These are phyloP conservation scores for Ceratocystiopsis sp. DNA, from an alignment of 2,329 filamentous ascomycete species.

Conservation along the genomic window DNA sequence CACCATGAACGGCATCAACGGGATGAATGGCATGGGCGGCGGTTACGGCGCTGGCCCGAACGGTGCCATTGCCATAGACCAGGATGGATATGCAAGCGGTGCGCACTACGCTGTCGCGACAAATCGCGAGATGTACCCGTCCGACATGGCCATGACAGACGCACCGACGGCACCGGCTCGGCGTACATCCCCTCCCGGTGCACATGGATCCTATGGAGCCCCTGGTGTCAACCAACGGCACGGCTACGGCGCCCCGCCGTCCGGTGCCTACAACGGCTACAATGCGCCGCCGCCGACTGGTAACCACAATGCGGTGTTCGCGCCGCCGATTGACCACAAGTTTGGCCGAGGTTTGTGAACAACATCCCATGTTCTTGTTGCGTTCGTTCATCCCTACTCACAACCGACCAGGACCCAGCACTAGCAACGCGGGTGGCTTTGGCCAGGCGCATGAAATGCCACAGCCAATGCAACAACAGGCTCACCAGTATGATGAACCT, in stretches of 20 bases:
- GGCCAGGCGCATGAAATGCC: constrained; percentile 20
- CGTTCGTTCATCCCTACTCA: not conserved
- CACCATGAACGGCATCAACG: not conserved
- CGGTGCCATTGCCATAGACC: not conserved
- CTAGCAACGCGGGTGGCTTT: constrained; percentile 17
- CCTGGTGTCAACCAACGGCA: not conserved
- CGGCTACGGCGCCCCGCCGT: constrained; percentile 15
- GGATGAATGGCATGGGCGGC: not conserved
- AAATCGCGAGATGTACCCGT: constrained; percentile 3
- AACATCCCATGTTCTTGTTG: constrained; percentile 8
- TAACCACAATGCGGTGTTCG: constrained; percentile 4
- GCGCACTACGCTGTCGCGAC: constrained; percentile 4
- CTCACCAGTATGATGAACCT: constrained; percentile 30
- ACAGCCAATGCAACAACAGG: not conserved
- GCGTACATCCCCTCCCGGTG: constrained; percentile 5
- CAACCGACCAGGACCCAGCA: constrained; percentile 24
- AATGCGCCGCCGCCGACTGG: constrained; percentile 12
- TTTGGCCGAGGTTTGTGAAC: constrained; percentile 8
- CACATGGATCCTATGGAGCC: constrained; percentile 1
- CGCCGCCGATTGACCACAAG: constrained; percentile 6
- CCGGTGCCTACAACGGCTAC: constrained; percentile 46
- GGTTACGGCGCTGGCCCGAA: not conserved
- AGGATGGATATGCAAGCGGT: constrained; percentile 7
- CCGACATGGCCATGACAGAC: constrained; percentile 9
- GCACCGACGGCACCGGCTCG: constrained; percentile 1